Conservation (phyloP, 2,329 filamentous ascomycete species). For the Apiospora rasikravindrae region DNA sequence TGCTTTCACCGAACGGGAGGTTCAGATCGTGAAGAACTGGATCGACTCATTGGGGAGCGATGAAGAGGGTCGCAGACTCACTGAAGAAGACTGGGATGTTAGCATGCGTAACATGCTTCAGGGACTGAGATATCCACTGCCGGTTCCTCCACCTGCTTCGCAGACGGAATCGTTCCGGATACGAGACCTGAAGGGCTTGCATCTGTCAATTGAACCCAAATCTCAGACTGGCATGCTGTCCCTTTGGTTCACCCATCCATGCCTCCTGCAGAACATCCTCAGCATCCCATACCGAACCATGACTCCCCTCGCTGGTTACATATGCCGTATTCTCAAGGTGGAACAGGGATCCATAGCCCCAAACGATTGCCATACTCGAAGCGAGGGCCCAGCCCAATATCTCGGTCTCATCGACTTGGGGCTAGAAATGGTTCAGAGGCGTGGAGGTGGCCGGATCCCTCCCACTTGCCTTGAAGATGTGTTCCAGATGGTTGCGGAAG, state of each 20-base stretch:
- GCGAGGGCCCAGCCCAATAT: not conserved
- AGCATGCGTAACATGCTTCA: not conserved
- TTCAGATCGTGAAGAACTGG: constrained; percentile 43
- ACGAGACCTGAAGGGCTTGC: not conserved
- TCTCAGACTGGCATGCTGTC: not conserved
- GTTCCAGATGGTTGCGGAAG: not conserved
- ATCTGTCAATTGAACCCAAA: not conserved
- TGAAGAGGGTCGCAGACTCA: not conserved
- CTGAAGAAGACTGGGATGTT: not conserved
- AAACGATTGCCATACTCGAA: not conserved
- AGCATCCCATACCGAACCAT: not conserved
- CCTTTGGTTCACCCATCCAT: not conserved
- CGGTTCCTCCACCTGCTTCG: not conserved
- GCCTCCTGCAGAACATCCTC: not conserved
- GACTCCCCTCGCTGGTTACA: not conserved
- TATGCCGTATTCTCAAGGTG: not conserved
- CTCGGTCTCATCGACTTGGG: not conserved
- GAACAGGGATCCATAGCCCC: not conserved
- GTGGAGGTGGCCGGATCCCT: too few relatives aligned
- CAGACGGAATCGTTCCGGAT: not conserved
- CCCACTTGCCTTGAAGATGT: not conserved
- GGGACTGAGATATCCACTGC: not conserved
- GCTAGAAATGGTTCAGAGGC: not conserved
- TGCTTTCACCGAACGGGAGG: constrained; percentile 51
- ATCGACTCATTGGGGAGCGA: constrained; percentile 40